These are phyloP conservation scores for Polyrhizophydium stewartii DNA, from an alignment of 371 early-diverging fungal species.

Conservation along the genomic window DNA sequence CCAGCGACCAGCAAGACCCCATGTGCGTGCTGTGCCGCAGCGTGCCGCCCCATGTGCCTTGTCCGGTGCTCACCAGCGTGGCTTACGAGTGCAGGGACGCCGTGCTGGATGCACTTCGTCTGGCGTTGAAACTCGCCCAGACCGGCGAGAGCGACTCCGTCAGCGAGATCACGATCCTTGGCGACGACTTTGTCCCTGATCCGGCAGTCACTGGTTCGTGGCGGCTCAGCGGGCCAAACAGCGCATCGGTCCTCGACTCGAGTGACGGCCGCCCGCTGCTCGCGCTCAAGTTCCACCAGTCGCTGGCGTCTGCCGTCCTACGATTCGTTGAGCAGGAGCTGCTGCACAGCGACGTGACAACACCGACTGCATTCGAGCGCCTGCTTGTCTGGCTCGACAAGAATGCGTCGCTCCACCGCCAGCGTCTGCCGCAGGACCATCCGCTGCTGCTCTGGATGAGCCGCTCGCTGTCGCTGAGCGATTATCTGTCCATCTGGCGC, in stretches of 20 bases:
- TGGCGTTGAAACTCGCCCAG: background rate
- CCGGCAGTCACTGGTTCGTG: background rate
- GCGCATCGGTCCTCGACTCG: background rate
- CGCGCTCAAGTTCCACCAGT: too few relatives aligned
- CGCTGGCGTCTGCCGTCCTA: too few relatives aligned
- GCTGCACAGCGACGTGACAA: background rate
- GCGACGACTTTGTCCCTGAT: background rate
- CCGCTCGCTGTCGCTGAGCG: background rate
- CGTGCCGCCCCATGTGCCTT: too few relatives aligned
- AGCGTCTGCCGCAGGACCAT: background rate
- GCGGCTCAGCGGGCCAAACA: too few relatives aligned
- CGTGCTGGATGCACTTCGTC: background rate
- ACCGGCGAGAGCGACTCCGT: background rate
- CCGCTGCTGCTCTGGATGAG: background rate
- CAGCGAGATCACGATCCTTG: background rate
- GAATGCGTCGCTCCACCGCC: background rate
- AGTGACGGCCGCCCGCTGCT: background rate
- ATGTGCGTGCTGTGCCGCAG: background rate
- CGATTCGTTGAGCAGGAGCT: background rate
- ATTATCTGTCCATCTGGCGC: constrained; percentile 3
- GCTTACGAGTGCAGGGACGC: background rate
- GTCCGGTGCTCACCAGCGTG: background rate
- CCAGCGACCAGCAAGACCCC: background rate
- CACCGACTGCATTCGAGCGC: background rate
- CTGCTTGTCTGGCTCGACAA: background rate